phyloP scores from a whole-genome alignment of 306 rosid species.

The Inga laurina region DNA sequence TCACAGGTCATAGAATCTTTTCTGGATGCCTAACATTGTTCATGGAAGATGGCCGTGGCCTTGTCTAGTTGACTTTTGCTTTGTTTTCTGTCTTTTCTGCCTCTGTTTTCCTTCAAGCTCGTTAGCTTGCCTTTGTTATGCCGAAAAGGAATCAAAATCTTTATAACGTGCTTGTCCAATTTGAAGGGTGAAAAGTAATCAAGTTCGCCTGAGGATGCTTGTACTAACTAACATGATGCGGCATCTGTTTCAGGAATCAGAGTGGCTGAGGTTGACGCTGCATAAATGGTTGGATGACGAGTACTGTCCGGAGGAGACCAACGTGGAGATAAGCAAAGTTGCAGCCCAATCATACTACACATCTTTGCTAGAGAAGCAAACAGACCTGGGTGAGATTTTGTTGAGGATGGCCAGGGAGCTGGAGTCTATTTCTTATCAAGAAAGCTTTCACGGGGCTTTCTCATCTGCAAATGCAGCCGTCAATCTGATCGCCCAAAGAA shows the following conservation, averaged over 20 bases:
- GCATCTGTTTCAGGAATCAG: conserved; percentile 70
- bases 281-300: conserved; percentile 96
- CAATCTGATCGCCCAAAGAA: conserved; percentile 70
- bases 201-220: not conserved
- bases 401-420: conserved; percentile 73
- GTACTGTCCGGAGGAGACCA: conserved; percentile 90
- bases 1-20: not conserved
- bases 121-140: not conserved
- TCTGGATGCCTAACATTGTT: not conserved
- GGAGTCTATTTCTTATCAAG: conserved; percentile 78
- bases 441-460: conserved; percentile 95
- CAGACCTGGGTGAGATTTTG: conserved; percentile 80
- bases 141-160: not conserved
- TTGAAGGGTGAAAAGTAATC: not conserved
- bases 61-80: not conserved
- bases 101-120: not conserved
- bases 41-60: not conserved
- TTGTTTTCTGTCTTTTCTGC: not conserved
- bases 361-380: conserved; percentile 59
- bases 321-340: conserved; percentile 84
- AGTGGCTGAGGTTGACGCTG: conserved; percentile 82
- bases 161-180: not conserved
- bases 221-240: not conserved
- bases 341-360: conserved; percentile 78
- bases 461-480: conserved; percentile 95